Percentiles rank a stretch among this genome's conserved stretches.
Evolutionary conservation across 129 eudicot genomes (phyloP).

Genomic region (Tanacetum coccineum): DNA sequence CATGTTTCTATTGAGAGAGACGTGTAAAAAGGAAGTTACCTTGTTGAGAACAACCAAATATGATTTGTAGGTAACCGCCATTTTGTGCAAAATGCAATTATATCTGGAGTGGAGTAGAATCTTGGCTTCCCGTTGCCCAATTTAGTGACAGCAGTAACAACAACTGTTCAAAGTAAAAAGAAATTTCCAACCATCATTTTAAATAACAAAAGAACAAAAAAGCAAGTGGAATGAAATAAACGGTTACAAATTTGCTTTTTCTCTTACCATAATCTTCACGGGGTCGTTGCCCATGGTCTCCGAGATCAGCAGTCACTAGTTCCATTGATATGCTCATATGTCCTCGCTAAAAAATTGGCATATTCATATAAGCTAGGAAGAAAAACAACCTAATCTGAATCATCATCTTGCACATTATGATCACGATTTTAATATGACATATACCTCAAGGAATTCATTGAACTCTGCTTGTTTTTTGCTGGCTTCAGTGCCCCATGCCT

Average conservation of each 20-base stretch:
- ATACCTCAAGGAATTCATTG: conserved; percentile 85
- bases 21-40: conserved; percentile 34
- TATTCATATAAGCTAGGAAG: background rate
- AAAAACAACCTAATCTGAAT: background rate
- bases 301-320: conserved; percentile 92
- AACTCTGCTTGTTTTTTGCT: conserved; percentile 85
- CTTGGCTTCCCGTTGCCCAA: conserved; percentile 84
- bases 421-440: conserved; percentile 12
- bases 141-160: conserved; percentile 92
- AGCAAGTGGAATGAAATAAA: background rate
- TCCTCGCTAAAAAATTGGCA: conserved; percentile 41
- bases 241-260: background rate
- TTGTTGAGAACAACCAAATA: conserved; percentile 93
- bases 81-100: conserved; percentile 86
- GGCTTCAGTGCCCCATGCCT: conserved; percentile 85
- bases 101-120: conserved; percentile 92
- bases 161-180: conserved; percentile 45
- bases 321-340: conserved; percentile 93
- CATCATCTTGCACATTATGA: background rate
- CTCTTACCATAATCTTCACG: conserved; percentile 81
- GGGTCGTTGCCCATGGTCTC: conserved; percentile 98
- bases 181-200: background rate
- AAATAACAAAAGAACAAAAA: background rate
- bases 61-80: conserved; percentile 98
- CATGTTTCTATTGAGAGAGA: background rate